phyloP scores from a whole-genome alignment of 306 rosid genomes.

The Glycyrrhiza uralensis region DNA sequence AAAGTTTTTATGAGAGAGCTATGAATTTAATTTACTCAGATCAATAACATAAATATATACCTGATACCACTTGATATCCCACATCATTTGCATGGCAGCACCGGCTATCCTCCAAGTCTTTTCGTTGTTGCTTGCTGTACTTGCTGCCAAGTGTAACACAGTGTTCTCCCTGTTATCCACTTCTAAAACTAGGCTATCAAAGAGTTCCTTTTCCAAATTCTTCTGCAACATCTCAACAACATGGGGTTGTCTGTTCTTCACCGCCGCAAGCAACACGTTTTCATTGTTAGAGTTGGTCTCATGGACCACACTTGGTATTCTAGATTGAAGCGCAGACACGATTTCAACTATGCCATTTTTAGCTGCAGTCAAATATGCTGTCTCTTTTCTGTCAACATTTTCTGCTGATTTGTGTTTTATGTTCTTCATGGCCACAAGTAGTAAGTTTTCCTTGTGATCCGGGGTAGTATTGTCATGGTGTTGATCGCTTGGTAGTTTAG shows the following conservation, averaged over 20 bases:
- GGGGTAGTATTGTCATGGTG: background rate
- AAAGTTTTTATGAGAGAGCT: too few species aligned
- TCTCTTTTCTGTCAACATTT: background rate
- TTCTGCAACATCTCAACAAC: background rate
- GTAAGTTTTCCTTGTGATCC: conserved; percentile 3
- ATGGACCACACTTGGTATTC: background rate
- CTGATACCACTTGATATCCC: conserved; percentile 51
- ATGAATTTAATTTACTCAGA: too few species aligned
- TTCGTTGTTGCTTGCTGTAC: background rate
- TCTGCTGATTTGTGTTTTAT: background rate
- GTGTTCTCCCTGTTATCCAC: conserved; percentile 24
- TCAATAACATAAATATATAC: conserved; percentile 15
- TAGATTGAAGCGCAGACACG: background rate
- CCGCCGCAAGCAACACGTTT: conserved; percentile 27
- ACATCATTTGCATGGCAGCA: conserved; percentile 38
- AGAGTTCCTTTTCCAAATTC: background rate
- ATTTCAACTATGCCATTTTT: conserved; percentile 25
- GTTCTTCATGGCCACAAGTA: conserved; percentile 14
- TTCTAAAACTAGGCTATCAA: background rate
- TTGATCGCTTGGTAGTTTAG: background rate
- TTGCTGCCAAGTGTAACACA: conserved; percentile 32
- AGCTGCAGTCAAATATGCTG: conserved; percentile 16
- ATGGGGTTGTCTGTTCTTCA: conserved; percentile 4
- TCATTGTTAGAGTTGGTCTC: conserved; percentile 13
- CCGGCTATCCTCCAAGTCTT: conserved; percentile 34